Percentiles rank a stretch among this genome's conserved stretches.
Conservation (phyloP, 78 protist genomes). For the Thecamonas trahens region DNA sequence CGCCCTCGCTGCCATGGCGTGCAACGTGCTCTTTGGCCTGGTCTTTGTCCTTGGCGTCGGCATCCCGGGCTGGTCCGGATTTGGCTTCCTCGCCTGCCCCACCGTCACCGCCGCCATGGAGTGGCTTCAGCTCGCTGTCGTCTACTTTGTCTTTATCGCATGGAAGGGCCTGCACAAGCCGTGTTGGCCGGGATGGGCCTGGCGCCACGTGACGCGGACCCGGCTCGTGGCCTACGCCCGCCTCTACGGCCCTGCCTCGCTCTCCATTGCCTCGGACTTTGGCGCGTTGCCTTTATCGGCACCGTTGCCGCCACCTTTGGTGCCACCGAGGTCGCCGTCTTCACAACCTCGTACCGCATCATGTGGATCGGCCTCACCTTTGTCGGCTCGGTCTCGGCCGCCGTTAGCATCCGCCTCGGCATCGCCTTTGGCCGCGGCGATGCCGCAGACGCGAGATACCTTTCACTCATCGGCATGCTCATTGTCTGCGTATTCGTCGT, state of each 20-base stretch:
- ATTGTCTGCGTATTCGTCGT: neutral
- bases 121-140: neutral
- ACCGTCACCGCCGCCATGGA: conserved; percentile 7
- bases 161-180: neutral
- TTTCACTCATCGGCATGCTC: neutral
- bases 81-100: conserved; percentile 20
- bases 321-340: neutral
- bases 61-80: no score
- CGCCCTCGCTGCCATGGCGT: neutral
- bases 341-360: conserved; percentile 13
- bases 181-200: neutral
- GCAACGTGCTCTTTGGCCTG: conserved; percentile 1
- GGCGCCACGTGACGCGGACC: neutral
- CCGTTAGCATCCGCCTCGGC: neutral
- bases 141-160: neutral
- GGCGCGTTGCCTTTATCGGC: conserved; percentile 11
- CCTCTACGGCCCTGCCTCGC: conserved; percentile 4
- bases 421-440: neutral
- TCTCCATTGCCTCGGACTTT: conserved; percentile 17
- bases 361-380: conserved; percentile 6
- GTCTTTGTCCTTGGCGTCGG: neutral
- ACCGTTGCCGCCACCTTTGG: neutral
- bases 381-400: neutral
- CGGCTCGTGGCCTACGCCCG: neutral
- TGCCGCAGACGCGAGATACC: neutral